These are phyloP conservation scores for Biscutella laevigata DNA, from an alignment of 441 rosid species.

Conservation along the genomic window DNA sequence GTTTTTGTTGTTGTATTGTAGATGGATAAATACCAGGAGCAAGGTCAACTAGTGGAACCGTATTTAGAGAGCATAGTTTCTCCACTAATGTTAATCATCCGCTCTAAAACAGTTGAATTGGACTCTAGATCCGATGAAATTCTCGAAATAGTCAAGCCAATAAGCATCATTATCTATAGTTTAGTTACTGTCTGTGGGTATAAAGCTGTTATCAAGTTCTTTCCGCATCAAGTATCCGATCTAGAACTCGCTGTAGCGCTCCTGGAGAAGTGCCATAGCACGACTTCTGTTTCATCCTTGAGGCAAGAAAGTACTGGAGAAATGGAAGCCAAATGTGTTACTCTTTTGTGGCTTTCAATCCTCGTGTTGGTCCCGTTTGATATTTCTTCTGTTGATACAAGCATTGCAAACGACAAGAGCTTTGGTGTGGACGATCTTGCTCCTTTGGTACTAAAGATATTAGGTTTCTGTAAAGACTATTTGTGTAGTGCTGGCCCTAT, in stretches of 20 bases:
- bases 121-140: constrained; percentile 46
- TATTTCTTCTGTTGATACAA: constrained; percentile 80
- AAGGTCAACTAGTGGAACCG: constrained; percentile 80
- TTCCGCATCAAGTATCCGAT: constrained; percentile 92
- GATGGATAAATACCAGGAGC: constrained; percentile 89
- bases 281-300: constrained; percentile 43
- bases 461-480: constrained; percentile 72
- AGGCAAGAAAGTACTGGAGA: constrained; percentile 93
- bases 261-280: constrained; percentile 65
- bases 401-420: constrained; percentile 40
- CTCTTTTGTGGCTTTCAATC: constrained; percentile 86
- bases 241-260: constrained; percentile 79
- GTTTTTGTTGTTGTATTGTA: constrained; percentile 25
- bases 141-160: constrained; percentile 53
- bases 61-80: constrained; percentile 73
- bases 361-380: constrained; percentile 93
- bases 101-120: constrained; percentile 42
- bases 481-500: constrained; percentile 85
- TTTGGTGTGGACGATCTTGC: constrained; percentile 42
- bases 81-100: constrained; percentile 69
- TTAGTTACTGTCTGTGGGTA: constrained; percentile 86
- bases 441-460: constrained; percentile 65
- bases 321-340: constrained; percentile 89
- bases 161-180: constrained; percentile 64
- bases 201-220: constrained; percentile 79